Base-by-base conservation (phyloP, 2,329 filamentous ascomycete species). In the Alternaria incomplexa region DNA sequence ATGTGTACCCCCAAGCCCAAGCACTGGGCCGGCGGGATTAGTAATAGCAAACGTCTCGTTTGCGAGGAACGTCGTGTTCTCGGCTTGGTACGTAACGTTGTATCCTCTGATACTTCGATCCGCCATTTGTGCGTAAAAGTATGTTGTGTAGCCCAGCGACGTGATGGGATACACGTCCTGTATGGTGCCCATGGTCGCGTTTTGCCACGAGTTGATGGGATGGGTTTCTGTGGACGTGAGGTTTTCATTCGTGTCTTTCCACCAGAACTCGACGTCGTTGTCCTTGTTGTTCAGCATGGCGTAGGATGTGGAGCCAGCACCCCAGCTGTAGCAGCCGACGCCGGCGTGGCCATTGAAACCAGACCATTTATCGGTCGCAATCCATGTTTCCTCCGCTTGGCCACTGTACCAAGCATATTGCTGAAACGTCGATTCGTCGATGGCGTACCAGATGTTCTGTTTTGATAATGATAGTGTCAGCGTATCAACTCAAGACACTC, bases 311-410 rank as follows among this genome's bases (percentile, higher is more conserved):
- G 75, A 79, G 7, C 77, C 73, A 3, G 70, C 69, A 13, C 79
- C 80, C 82, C 81, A 83, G 17, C 75, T 79, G 62, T 82, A 83
- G 62, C 81, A 83, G 1, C 79, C 82, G 4, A 83, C 80, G 15
- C 82, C 81, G 3, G 79, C 82, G 56, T 83, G 81, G 5, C 77
- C 80, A 55, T 83, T 83, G 65, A 77, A 79, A 13, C 76, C 70
- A 4, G 63, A 57, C 79, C 81, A 83, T 3, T 58, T 71, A 45
- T 78, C 68, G 13, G 30, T 32, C 30, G 30, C 30, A 6, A 67
- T 71, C 82, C 82, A 83, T 1, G 66, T 62, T 4, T 74, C 67
- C 23, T 79, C 58, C 1, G 71, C 62, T 23, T 77, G 71, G 10
- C 80, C 79, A 9, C 77, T 76, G 32, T 79, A 77, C 81, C 81